Base-by-base conservation (phyloP, 179 eudicot species). In the Actinidia arguta region DNA sequence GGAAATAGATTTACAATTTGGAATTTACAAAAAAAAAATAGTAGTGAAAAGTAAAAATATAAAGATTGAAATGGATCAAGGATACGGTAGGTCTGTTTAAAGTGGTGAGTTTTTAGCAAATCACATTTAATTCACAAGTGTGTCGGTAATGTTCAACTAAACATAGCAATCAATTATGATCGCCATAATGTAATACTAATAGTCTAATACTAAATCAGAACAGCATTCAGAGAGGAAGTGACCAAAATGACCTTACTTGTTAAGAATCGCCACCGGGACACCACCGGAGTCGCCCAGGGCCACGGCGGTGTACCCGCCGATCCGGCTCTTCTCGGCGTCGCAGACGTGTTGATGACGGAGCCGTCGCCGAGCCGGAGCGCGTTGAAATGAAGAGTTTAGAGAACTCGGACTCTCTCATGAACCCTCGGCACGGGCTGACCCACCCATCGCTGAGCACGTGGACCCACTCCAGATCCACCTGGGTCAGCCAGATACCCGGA, bases 381-480 rank as follows among this genome's bases (percentile, higher is more conserved):
- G 58, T 92, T 93, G 87, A 96, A 96, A 96, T 96, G 99, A 96
- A 96, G 99, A 88, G 99, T 96, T 94, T 96, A 97, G 97, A 96
- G 97, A 94, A 96, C 99, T 96, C 95, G 73, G 85, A 83, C 72
- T 96, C 93, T 88, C 94, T 89, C 99, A 96, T 96, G 92, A 96
- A 96, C 50, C 99, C 99, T 44, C 73, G 76, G 17, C 93, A 87
- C 18, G 99, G 99, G 83, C 95, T 93, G 3, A 98, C 99, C 99
- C 99, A 96, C n/a, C 99, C 99, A 83, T 96, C 98, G 84, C 98
- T 94, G 46, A 96, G 90, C 14, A 94, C 94, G 81, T 96, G 99
- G 0, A 96, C 97, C 99, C 98, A 96, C 63, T 96, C 88, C 1
- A 92, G 83, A 81, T 96, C 97, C 73, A 96, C 85, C 46, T 78